Evolutionary conservation across 1,284 basidiomycete species (phyloP).

Genomic region (Kalmanozyma brasiliensis): DNA sequence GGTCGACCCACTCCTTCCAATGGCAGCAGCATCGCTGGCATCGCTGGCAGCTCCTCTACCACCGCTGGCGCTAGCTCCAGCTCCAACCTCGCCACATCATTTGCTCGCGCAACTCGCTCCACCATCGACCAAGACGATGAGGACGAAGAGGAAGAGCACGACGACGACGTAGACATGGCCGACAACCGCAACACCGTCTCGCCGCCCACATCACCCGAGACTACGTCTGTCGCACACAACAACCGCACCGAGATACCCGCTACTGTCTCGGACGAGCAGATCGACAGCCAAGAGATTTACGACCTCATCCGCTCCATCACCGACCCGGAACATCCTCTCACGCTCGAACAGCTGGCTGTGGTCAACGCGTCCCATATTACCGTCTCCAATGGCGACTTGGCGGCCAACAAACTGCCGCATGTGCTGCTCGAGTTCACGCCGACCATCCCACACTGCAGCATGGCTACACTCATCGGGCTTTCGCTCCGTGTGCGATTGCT

Average conservation of each 20-base stretch:
- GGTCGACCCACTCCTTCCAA: conserved; percentile 5
- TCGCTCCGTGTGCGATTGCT: conserved; percentile 91
- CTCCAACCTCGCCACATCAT: conserved; percentile 71
- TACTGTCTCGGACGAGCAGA: conserved; percentile 24
- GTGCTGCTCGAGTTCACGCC: conserved; percentile 79
- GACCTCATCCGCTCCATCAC: conserved; percentile 89
- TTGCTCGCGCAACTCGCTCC: conserved; percentile 26
- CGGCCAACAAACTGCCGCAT: conserved; percentile 66
- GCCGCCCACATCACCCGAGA: conserved; percentile 11
- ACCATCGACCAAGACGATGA: conserved; percentile 36
- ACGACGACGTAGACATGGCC: conserved; percentile 19
- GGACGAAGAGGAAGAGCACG: conserved; percentile 69
- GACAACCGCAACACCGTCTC: not conserved
- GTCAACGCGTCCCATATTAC: conserved; percentile 89
- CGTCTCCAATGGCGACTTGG: conserved; percentile 70
- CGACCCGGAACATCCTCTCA: conserved; percentile 94
- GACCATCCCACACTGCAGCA: conserved; percentile 96
- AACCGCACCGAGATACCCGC: not conserved
- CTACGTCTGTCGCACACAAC: not conserved
- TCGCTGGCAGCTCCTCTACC: not conserved
- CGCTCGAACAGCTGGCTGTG: conserved; percentile 95
- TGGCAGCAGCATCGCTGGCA: conserved; percentile 1
- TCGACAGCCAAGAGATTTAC: conserved; percentile 65
- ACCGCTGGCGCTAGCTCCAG: conserved; percentile 2
- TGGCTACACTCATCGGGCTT: conserved; percentile 96